Base-by-base conservation (phyloP, 139 green algal species). In the Chlorella sp. region DNA sequence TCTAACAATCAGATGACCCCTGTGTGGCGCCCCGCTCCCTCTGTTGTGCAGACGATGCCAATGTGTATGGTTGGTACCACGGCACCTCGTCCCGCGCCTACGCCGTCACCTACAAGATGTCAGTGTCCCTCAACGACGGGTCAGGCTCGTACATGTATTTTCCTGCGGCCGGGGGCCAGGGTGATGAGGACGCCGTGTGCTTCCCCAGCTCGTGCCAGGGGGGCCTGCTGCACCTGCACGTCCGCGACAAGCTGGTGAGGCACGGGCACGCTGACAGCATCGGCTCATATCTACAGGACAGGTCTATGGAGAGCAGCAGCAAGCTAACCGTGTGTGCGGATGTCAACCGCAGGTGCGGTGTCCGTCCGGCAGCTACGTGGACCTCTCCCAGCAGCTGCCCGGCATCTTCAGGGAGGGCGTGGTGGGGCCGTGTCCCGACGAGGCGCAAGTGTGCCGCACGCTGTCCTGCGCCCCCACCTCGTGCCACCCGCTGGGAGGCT, bases 301-400 rank as follows among this genome's bases (percentile, higher is more conserved):
- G n/a, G n/a, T n/a, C n/a, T n/a, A n/a, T n/a, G n/a, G n/a, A n/a
- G n/a, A n/a, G n/a, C n/a, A n/a, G n/a, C n/a, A n/a, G n/a, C n/a
- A n/a, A n/a, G n/a, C n/a, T n/a, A n/a, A n/a, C n/a, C n/a, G n/a
- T n/a, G n/a, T n/a, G n/a, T n/a, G n/a, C n/a, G n/a, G n/a, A n/a
- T n/a, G n/a, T n/a, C n/a, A n/a, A n/a, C 61, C 33, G 27, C 61
- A 67, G 61, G 29, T 67, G n/a, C n/a, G 61, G 61, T 67, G 61
- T 27, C 61, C 61, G n/a, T 35, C 61, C 3, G 61, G 61, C 2
- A 6, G 34, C 3, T 34, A 34, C 23, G 61, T 67, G n/a, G 27
- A 34, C 3, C n/a, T 67, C 6, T 4, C 61, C 2, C 3, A 3
- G 6, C 6, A 27, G 22, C 6, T 30, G 6, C 61, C 61, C 2